Evolutionary conservation across 495 filamentous ascomycete species (phyloP).

Genomic region (Lasiosphaeriaceae sp.): DNA sequence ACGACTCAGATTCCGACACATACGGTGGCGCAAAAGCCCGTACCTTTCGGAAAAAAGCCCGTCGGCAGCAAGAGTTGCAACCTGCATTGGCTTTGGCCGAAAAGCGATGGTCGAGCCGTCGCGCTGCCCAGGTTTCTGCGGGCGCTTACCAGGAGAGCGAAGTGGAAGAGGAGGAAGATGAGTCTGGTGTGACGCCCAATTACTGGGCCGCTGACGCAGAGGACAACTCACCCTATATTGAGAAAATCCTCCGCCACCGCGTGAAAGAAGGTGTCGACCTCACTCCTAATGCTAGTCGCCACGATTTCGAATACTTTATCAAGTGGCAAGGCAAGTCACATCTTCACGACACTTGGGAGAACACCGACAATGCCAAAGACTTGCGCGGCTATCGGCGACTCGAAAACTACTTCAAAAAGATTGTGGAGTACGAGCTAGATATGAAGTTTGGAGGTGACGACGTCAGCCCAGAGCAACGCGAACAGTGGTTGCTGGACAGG

Average conservation of each 20-base stretch:
- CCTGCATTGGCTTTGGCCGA: conserved; percentile 64
- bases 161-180: conserved; percentile 55
- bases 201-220: conserved; percentile 61
- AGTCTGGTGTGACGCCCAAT: conserved; percentile 53
- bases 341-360: conserved; percentile 93
- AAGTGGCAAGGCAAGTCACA: conserved; percentile 97
- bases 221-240: conserved; percentile 76
- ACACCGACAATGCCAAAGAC: conserved; percentile 57
- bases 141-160: conserved; percentile 88
- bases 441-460: conserved; percentile 64
- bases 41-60: conserved; percentile 64
- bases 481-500: conserved; percentile 85
- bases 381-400: conserved; percentile 74
- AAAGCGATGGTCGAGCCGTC: conserved; percentile 81
- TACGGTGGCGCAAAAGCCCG: conserved; percentile 72
- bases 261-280: conserved; percentile 64
- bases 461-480: conserved; percentile 76
- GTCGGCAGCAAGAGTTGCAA: conserved; percentile 59
- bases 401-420: conserved; percentile 89
- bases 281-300: conserved; percentile 55
- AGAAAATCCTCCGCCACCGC: conserved; percentile 82
- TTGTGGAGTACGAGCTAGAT: conserved; percentile 68
- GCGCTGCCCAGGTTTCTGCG: conserved; percentile 77
- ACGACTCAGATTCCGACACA: conserved; percentile 65
- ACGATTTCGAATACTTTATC: conserved; percentile 90